Percentiles rank a stretch among this genome's conserved stretches.
Evolutionary conservation across 2,329 filamentous ascomycete genomes (phyloP).

Genomic region (Beauveria caledonica): DNA sequence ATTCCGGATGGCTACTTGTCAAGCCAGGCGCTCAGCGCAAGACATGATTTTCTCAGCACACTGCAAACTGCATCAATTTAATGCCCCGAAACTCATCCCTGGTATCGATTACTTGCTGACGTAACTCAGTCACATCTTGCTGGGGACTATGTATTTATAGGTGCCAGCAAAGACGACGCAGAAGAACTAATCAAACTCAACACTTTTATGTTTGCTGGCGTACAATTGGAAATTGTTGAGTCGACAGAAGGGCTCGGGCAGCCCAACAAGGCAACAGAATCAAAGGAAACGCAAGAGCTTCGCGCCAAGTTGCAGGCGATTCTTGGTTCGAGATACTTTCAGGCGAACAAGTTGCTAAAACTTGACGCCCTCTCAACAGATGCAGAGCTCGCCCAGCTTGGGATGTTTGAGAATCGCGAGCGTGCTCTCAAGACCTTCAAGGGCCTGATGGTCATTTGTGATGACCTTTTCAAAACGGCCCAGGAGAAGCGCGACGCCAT

Average conservation of each 20-base stretch:
- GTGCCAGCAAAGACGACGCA: slow-evolving; percentile 55
- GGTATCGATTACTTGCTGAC: slow-evolving; percentile 52
- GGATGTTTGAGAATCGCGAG: slow-evolving; percentile 64
- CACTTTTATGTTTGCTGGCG: slow-evolving; percentile 59
- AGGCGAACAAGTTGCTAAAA: slow-evolving; percentile 66
- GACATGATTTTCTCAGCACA: slow-evolving; percentile 42
- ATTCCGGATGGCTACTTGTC: slow-evolving; percentile 3
- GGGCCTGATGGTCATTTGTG: slow-evolving; percentile 80
- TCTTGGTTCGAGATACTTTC: slow-evolving; percentile 66
- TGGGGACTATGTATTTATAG: slow-evolving; percentile 62
- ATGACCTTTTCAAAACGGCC: slow-evolving; percentile 63
- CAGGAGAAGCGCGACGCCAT: slow-evolving; percentile 71
- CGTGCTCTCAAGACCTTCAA: slow-evolving; percentile 83
- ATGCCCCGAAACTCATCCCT: background rate
- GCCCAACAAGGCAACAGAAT: slow-evolving; percentile 35
- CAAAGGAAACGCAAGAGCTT: slow-evolving; percentile 48
- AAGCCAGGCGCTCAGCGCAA: slow-evolving; percentile 24
- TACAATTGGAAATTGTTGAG: slow-evolving; percentile 47
- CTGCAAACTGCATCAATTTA: slow-evolving; percentile 6
- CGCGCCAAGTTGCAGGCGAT: slow-evolving; percentile 62
- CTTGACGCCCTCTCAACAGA: slow-evolving; percentile 73
- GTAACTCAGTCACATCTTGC: slow-evolving; percentile 59
- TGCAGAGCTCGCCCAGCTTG: slow-evolving; percentile 60
- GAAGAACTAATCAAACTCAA: slow-evolving; percentile 60
- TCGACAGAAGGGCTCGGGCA: slow-evolving; percentile 32